Base-by-base conservation (phyloP, 192 early-diverging fungal species). In the Gamsiella multidivaricata region DNA sequence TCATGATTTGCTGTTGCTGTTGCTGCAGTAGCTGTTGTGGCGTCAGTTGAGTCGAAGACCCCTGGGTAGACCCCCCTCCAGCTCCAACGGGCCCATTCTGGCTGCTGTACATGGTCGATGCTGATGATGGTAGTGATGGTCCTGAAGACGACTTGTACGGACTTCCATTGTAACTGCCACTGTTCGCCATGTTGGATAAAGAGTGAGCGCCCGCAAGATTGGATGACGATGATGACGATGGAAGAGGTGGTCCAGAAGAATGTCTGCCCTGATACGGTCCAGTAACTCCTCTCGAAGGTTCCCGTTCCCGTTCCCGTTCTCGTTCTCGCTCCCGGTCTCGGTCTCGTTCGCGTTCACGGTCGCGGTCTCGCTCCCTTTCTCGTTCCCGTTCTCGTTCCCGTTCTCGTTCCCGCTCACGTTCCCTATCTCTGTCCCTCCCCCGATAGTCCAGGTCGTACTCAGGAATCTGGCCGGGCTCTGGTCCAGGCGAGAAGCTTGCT, bases 1-100 rank as follows among this genome's bases (percentile, higher is more conserved):
- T 78, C 65, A 78, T 69, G 65, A 78, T 78, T 49, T 78, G 74
- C 53, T 78, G 74, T 20, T 78, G 74, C 10, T 78, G 74, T 26
- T 78, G 74, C 22, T 78, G 74, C 9, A 69, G 39, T n/a, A 68
- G 46, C 46, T 78, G 74, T 25, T 78, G 74, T 18, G 74, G 54
- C 17, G 74, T 57, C 17, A 50, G 22, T 33, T 68, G 74, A 9
- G 74, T 28, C 7, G 60, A 54, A 5, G 65, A 17, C 22, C 72
- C 72, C 50, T 46, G 58, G 23, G 2, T n/a, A 0, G 54, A 0
- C 5, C 62, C 62, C 5, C 6, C 22, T 15, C 37, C 37, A 55
- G 51, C 22, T 23, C 20, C 46, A 15, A 5, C 14, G 2, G 56
- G 56, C 1, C 56, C 50, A 17, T 47, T 59, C 42, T 53, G 58